Conservation (phyloP, 2,329 filamentous ascomycete species). For the Neocucurbitaria cava region DNA sequence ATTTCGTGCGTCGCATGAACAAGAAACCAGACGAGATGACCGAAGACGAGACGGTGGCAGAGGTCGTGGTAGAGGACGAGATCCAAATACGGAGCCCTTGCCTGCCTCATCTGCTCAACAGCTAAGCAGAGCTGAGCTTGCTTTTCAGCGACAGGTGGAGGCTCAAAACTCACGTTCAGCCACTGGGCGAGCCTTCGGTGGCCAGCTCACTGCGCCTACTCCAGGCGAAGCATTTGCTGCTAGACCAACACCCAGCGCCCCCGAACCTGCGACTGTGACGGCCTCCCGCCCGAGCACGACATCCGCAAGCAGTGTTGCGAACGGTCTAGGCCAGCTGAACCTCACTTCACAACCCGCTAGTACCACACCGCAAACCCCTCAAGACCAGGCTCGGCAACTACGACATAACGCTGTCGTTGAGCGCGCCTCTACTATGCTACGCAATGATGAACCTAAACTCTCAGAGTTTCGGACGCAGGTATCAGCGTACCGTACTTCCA, state of each 20-base stretch:
- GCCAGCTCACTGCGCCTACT: constrained; percentile 71
- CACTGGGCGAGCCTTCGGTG: constrained; percentile 81
- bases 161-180: constrained; percentile 87
- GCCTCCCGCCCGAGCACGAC: constrained; percentile 42
- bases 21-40: constrained; percentile 55
- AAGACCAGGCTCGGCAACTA: constrained; percentile 80
- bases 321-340: constrained; percentile 25
- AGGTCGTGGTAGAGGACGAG: constrained; percentile 72
- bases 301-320: constrained; percentile 23
- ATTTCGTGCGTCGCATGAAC: constrained; percentile 73
- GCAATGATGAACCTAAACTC: constrained; percentile 78
- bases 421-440: constrained; percentile 80
- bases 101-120: constrained; percentile 80
- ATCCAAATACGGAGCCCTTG: constrained; percentile 84
- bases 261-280: constrained; percentile 49
- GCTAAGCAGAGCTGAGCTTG: constrained; percentile 83
- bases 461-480: constrained; percentile 79
- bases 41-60: constrained; percentile 55
- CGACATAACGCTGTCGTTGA: constrained; percentile 87
- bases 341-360: constrained; percentile 42
- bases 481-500: constrained; percentile 75
- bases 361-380: constrained; percentile 60
- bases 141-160: constrained; percentile 89
- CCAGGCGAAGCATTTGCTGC: constrained; percentile 54
- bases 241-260: constrained; percentile 52